Percentiles rank a stretch among this genome's conserved stretches.
phyloP scores from a whole-genome alignment of 169 alveolate genomes.

The Babesia gibsoni region DNA sequence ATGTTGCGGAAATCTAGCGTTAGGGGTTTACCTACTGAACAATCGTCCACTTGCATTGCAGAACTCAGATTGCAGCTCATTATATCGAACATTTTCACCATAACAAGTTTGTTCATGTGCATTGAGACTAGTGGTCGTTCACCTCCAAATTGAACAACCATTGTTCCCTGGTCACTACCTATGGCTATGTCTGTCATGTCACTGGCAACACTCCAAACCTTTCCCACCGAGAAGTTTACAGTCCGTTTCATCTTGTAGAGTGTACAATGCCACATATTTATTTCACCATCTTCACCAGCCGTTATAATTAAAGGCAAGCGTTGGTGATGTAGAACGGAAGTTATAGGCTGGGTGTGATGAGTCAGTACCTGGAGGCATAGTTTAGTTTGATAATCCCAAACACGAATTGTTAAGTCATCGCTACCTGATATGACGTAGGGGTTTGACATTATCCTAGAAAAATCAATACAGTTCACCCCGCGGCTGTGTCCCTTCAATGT shows the following conservation, averaged over 20 bases:
- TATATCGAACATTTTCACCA: slow-evolving; percentile 92
- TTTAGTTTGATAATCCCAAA: slow-evolving; percentile 98
- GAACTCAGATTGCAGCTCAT: slow-evolving; percentile 83
- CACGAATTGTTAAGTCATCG: slow-evolving; percentile 94
- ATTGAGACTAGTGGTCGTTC: slow-evolving; percentile 94
- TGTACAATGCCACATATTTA: slow-evolving; percentile 93
- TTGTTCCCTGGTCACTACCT: slow-evolving; percentile 87
- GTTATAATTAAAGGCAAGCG: slow-evolving; percentile 91
- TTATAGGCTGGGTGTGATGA: slow-evolving; percentile 92
- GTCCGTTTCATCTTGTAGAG: slow-evolving; percentile 90
- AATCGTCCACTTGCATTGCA: slow-evolving; percentile 20
- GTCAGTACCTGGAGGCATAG: slow-evolving; percentile 93
- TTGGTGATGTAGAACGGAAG: slow-evolving; percentile 91
- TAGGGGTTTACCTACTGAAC: slow-evolving; percentile 51
- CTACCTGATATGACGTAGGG: slow-evolving; percentile 95
- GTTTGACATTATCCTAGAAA: slow-evolving; percentile 81
- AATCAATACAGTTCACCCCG: slow-evolving; percentile 94
- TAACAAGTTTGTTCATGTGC: slow-evolving; percentile 90
- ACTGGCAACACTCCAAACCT: slow-evolving; percentile 91
- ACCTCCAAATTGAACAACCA: slow-evolving; percentile 93
- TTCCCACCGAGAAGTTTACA: slow-evolving; percentile 89
- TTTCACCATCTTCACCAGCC: slow-evolving; percentile 96
- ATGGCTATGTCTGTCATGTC: slow-evolving; percentile 77
- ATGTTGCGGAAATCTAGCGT: slow-evolving; percentile 69
- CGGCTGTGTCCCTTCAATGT: slow-evolving; percentile 95